A percentile compares a stretch with the other conserved stretches of the same genome.
Evolutionary conservation across 1,139 yeast species (phyloP).

Genomic region (Protomyces arabidopsidicola): DNA sequence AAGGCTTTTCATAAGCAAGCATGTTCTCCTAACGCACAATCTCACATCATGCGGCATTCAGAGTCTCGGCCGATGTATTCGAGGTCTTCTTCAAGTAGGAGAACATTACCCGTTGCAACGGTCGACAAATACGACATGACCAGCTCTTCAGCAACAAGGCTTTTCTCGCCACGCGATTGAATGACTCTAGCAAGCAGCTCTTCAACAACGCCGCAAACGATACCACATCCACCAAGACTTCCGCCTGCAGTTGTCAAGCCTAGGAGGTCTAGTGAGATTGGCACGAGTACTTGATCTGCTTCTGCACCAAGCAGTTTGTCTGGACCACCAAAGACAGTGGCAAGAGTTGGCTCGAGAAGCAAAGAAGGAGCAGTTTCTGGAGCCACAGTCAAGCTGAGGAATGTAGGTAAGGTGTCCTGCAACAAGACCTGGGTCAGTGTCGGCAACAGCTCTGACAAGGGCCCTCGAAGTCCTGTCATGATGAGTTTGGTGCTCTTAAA

Average conservation of each 20-base stretch:
- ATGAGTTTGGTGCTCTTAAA: conserved; percentile 1
- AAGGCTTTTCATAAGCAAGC: too few relatives aligned
- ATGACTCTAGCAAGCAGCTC: conserved; percentile 12
- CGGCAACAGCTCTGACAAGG: neutral
- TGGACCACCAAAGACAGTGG: neutral
- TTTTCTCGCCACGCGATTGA: neutral
- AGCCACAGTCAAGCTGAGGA: conserved; percentile 18
- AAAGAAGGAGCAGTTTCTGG: conserved; percentile 15
- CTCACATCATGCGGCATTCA: neutral
- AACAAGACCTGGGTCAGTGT: conserved; percentile 8
- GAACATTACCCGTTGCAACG: conserved; percentile 20
- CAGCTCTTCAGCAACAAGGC: conserved; percentile 10
- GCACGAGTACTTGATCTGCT: conserved; percentile 9
- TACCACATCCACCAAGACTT: conserved; percentile 24
- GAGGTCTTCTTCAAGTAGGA: conserved; percentile 11
- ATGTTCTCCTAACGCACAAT: too few relatives aligned
- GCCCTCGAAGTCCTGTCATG: conserved; percentile 13
- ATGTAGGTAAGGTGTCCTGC: neutral
- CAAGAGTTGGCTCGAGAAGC: conserved; percentile 1
- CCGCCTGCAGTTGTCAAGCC: conserved; percentile 1
- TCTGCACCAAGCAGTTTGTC: conserved; percentile 8
- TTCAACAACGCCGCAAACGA: conserved; percentile 24
- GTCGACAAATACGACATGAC: conserved; percentile 23
- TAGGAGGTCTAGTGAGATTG: conserved; percentile 15
- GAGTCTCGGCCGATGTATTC: neutral